Evolutionary conservation across 805 yeast species (phyloP).

Genomic region (Ogataea henricii): DNA sequence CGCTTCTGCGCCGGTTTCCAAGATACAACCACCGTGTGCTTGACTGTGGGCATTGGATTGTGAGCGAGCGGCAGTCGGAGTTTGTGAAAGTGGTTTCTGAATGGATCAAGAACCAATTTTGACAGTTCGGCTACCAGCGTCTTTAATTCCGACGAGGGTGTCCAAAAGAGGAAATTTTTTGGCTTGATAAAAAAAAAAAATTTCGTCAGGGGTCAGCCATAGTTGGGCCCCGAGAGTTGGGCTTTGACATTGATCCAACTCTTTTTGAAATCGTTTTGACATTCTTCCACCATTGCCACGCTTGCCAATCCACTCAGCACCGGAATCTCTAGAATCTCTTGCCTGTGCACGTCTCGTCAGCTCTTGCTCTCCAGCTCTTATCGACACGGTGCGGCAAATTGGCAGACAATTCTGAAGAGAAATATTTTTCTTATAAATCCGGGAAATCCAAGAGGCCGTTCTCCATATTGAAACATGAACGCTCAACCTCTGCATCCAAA

Average conservation of each 20-base stretch:
- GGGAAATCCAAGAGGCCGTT: neutral
- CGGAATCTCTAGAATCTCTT: no score
- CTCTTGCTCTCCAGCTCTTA: no score
- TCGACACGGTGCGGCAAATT: no score
- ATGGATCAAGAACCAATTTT: slow-evolving; percentile 34
- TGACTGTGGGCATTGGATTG: slow-evolving; percentile 90
- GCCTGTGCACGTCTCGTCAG: no score
- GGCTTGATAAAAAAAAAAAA: slow-evolving; percentile 16
- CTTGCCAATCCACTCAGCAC: no score
- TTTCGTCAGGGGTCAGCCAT: neutral
- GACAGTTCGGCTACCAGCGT: slow-evolving; percentile 15
- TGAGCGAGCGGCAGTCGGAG: slow-evolving; percentile 76
- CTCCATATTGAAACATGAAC: neutral
- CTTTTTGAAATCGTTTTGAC: no score
- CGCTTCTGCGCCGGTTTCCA: slow-evolving; percentile 50
- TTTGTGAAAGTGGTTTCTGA: slow-evolving; percentile 62
- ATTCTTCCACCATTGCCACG: no score
- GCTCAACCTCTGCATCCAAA: neutral
- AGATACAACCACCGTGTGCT: slow-evolving; percentile 66
- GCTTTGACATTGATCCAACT: no score
- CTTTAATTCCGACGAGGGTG: slow-evolving; percentile 13
- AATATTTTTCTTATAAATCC: neutral
- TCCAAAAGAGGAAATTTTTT: slow-evolving; percentile 23
- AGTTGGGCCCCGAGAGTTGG: no score
- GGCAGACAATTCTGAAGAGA: neutral